Evolutionary conservation across 2,329 filamentous ascomycete species (phyloP).

Genomic region (Beauveria sp.): DNA sequence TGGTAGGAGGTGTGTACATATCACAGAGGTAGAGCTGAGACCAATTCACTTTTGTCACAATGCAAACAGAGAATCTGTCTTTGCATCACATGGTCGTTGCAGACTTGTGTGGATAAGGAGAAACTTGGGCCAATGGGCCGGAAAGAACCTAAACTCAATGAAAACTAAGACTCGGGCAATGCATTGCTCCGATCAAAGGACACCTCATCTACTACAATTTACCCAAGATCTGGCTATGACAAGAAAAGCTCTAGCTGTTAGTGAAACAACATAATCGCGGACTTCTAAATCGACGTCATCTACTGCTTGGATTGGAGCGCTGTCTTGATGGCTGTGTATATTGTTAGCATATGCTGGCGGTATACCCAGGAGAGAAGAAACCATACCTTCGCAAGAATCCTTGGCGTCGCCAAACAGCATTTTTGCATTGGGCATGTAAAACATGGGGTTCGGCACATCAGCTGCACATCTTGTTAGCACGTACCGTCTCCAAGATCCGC

Average conservation of each 20-base stretch:
- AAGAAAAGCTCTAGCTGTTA: background rate
- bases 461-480: constrained; percentile 38
- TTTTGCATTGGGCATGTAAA: constrained; percentile 80
- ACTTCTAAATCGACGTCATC: constrained; percentile 2
- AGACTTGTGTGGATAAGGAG: background rate
- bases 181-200: background rate
- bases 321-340: constrained; percentile 30
- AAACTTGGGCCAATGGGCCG: background rate
- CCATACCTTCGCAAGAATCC: constrained; percentile 68
- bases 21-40: background rate
- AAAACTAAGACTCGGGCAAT: background rate
- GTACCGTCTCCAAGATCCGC: background rate
- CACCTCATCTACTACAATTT: constrained; percentile 2
- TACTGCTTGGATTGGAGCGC: constrained; percentile 26
- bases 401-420: constrained; percentile 93
- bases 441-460: constrained; percentile 89
- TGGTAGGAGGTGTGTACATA: constrained; percentile 22
- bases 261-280: background rate
- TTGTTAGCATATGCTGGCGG: constrained; percentile 17
- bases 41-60: background rate
- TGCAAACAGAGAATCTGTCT: no score
- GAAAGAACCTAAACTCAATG: background rate
- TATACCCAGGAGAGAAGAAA: background rate
- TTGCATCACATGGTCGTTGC: background rate
- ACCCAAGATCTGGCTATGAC: background rate